Conservation (phyloP, 108 stramenopile genomes). For the Conticribra guillardii region DNA sequence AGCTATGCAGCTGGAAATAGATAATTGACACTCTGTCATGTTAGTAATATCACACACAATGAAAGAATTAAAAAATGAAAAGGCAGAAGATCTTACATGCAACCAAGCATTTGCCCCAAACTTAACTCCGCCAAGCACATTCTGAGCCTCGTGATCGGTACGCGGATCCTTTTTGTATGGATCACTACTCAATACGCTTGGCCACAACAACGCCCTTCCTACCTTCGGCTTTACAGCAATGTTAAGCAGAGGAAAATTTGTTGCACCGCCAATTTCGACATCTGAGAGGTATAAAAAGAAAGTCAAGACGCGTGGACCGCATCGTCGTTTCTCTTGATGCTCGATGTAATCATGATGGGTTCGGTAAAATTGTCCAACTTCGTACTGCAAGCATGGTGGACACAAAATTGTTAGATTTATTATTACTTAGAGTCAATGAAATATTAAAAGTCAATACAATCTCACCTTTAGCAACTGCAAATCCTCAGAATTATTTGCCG, state of each 20-base stretch:
- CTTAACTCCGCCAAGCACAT: conserved; percentile 62
- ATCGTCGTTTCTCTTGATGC: conserved; percentile 27
- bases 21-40: no score
- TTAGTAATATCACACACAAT: no score
- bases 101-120: conserved; percentile 74
- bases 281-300: conserved; percentile 80
- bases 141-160: conserved; percentile 63
- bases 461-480: conserved; percentile 75
- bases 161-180: conserved; percentile 51
- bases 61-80: no score
- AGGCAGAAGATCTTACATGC: no score
- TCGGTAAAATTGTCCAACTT: conserved; percentile 60
- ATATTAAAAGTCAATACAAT: no score
- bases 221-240: conserved; percentile 45
- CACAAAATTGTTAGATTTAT: background rate
- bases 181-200: conserved; percentile 53
- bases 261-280: conserved; percentile 74
- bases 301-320: conserved; percentile 81
- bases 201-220: conserved; percentile 65
- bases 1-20: conserved; percentile 51
- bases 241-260: conserved; percentile 43
- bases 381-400: no score
- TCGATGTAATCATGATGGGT: conserved; percentile 59
- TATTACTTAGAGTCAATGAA: conserved; percentile 10
- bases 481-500: conserved; percentile 72